Conservation (phyloP, 306 rosid species). For the Prunus kanzakura region DNA sequence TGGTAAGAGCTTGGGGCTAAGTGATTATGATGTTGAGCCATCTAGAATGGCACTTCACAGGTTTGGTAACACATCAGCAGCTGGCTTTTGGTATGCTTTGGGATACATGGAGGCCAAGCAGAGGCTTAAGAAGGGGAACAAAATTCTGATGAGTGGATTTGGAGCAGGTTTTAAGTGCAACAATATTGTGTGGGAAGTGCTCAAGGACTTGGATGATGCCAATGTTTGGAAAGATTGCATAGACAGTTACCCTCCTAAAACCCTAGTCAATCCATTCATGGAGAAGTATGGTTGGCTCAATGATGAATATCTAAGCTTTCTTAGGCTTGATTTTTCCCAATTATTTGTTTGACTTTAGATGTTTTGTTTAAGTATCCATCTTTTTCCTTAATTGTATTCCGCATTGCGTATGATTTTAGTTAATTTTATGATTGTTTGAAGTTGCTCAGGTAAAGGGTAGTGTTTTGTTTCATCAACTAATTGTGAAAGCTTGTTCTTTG, state of each 20-base stretch:
- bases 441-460: not conserved
- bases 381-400: not conserved
- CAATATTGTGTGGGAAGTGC: constrained; percentile 84
- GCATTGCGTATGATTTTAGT: not conserved
- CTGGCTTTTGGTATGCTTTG: constrained; percentile 84
- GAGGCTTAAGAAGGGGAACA: constrained; percentile 72
- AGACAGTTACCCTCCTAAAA: constrained; percentile 47
- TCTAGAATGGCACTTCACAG: constrained; percentile 78
- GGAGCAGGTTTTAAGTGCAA: constrained; percentile 94
- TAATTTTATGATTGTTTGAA: not conserved
- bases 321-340: constrained; percentile 35
- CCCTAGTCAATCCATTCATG: constrained; percentile 48
- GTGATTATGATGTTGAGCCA: constrained; percentile 71
- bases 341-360: not conserved
- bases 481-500: too few relatives aligned
- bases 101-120: constrained; percentile 94
- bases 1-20: constrained; percentile 56
- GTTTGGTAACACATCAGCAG: constrained; percentile 84
- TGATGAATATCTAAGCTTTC: constrained; percentile 62
- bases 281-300: constrained; percentile 72
- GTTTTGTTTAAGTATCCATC: not conserved
- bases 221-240: constrained; percentile 74
- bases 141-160: constrained; percentile 75
- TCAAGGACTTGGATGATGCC: constrained; percentile 49
- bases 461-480: not conserved